Percentiles rank a stretch among this genome's conserved stretches.
phyloP scores from a whole-genome alignment of 1,284 basidiomycete genomes.

The Ustilago vetiveriae region DNA sequence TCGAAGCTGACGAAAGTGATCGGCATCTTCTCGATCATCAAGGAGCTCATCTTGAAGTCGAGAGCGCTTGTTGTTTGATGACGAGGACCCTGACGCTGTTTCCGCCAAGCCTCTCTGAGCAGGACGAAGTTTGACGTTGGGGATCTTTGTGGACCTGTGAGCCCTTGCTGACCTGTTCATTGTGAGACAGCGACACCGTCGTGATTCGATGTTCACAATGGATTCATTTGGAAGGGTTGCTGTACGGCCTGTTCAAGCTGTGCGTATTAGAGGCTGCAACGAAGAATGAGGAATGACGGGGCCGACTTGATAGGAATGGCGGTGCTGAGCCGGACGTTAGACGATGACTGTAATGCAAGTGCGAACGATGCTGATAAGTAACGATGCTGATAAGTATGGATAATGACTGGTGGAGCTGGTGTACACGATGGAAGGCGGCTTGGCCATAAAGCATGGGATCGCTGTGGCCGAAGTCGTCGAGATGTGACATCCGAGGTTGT shows the following conservation, averaged over 20 bases:
- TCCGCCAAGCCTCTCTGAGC: constrained; percentile 14
- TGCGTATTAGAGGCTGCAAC: too few species aligned
- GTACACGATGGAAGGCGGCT: not conserved
- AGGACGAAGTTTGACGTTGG: constrained; percentile 63
- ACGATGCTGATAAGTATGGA: not conserved
- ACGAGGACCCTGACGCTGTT: constrained; percentile 3
- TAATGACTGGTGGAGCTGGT: not conserved
- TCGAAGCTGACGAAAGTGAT: constrained; percentile 46
- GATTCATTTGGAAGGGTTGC: too few species aligned
- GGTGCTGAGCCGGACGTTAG: too few species aligned
- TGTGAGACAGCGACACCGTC: constrained; percentile 8
- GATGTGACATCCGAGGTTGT: not conserved
- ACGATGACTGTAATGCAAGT: too few species aligned
- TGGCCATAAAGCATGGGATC: too few species aligned
- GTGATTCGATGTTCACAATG: too few species aligned
- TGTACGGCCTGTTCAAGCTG: too few species aligned
- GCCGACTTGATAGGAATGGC: too few species aligned
- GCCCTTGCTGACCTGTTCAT: constrained; percentile 54
- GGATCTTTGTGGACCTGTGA: constrained; percentile 64
- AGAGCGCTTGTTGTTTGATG: constrained; percentile 11
- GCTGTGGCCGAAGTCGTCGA: too few species aligned
- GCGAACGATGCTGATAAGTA: not conserved
- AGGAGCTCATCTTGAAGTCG: constrained; percentile 15
- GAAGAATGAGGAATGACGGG: too few species aligned
- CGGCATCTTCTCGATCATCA: constrained; percentile 57